phyloP scores from a whole-genome alignment of 441 rosid genomes.

The Erodium moschatum region DNA sequence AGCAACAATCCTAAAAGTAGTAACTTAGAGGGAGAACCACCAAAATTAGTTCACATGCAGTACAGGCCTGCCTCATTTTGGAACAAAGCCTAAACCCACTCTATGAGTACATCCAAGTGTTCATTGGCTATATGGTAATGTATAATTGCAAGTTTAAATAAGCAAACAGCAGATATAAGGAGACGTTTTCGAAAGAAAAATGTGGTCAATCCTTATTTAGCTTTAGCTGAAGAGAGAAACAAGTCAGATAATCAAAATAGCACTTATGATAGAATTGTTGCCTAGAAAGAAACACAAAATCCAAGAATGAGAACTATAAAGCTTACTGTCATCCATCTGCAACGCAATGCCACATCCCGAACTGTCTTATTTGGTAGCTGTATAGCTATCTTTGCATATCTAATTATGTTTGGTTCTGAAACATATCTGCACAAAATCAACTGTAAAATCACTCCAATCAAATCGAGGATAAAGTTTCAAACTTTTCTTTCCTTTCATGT shows the following conservation, averaged over 20 bases:
- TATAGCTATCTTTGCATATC: conserved; percentile 27
- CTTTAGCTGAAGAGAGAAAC: background rate
- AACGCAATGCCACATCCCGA: conserved; percentile 27
- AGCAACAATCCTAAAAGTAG: background rate
- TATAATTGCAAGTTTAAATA: background rate
- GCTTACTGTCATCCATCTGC: conserved; percentile 29
- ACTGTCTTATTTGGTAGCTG: conserved; percentile 25
- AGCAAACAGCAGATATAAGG: background rate
- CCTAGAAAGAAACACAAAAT: background rate
- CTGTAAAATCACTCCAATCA: no score
- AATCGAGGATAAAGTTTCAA: no score
- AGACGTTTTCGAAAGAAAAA: background rate
- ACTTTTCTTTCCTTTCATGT: no score
- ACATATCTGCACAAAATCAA: conserved; percentile 16
- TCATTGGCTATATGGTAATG: no score
- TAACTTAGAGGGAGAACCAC: no score
- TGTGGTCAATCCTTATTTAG: background rate
- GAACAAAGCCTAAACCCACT: background rate
- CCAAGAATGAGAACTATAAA: background rate
- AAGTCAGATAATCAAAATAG: background rate
- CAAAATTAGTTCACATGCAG: background rate
- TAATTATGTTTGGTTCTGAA: conserved; percentile 20
- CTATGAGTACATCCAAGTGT: background rate
- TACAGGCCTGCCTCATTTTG: background rate
- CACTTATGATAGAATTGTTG: background rate